Conservation (phyloP, 176 grass and related monocot genomes). For the Urochloa ruziziensis region DNA sequence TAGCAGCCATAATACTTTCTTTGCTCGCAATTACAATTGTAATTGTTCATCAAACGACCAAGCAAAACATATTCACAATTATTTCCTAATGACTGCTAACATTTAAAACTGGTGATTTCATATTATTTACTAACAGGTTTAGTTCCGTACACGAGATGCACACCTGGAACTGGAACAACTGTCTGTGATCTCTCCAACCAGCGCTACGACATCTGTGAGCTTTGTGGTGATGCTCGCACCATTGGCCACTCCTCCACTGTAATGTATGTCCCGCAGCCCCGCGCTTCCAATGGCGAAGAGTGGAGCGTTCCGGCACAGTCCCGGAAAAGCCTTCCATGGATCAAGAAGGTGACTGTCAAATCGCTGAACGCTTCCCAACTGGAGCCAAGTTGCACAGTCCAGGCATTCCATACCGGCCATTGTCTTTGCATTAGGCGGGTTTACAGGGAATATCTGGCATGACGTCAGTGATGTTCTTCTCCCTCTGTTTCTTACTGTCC, state of each 20-base stretch:
- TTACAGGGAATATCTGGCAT: conserved; percentile 63
- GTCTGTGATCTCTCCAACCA: conserved; percentile 46
- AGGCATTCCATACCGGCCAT: conserved; percentile 52
- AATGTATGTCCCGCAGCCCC: conserved; percentile 21
- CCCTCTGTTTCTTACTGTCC: conserved; percentile 68
- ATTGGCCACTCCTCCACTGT: conserved; percentile 50
- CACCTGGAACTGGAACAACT: background rate
- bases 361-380: conserved; percentile 36
- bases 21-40: background rate
- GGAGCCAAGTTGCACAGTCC: conserved; percentile 39
- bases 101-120: background rate
- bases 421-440: conserved; percentile 67
- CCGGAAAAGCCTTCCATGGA: conserved; percentile 49
- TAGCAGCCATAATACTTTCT: background rate
- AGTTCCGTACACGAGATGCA: conserved; percentile 44
- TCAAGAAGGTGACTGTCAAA: conserved; percentile 51
- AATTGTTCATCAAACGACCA: background rate
- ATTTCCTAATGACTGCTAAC: background rate
- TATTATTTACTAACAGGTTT: conserved; percentile 21
- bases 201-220: conserved; percentile 43
- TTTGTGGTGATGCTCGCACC: conserved; percentile 49
- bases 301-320: conserved; percentile 56
- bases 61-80: background rate
- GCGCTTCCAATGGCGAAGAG: background rate
- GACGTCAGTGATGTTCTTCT: conserved; percentile 70